Conservation (phyloP, 2,329 filamentous ascomycete genomes). For the Paecilomyces niveus region DNA sequence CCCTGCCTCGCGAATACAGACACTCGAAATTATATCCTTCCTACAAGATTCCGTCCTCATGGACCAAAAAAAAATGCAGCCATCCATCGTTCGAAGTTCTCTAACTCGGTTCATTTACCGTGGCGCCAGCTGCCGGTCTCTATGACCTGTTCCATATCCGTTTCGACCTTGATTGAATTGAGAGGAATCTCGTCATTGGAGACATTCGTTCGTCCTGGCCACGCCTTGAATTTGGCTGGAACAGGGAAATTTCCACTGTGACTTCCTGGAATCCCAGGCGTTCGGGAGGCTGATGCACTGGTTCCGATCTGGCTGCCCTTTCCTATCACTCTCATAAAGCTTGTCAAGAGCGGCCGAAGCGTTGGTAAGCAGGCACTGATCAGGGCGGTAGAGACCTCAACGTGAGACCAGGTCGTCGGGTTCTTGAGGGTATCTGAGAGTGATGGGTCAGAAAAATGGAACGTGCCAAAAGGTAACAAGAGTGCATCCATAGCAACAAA, state of each 20-base stretch:
- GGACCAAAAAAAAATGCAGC: no score
- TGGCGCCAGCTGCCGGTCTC: neutral
- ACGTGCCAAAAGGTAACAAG: no score
- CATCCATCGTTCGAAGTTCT: no score
- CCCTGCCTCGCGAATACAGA: no score
- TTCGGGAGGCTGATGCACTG: neutral
- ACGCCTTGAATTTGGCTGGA: neutral
- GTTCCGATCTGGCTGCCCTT: neutral
- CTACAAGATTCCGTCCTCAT: no score
- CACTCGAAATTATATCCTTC: no score
- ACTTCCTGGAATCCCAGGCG: neutral
- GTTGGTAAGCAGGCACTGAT: conserved; percentile 1
- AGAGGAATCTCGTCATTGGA: neutral
- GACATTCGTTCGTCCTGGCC: neutral
- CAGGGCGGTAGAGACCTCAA: neutral
- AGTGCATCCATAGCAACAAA: no score
- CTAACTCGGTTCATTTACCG: neutral
- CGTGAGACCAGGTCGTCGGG: neutral
- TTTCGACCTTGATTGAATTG: neutral
- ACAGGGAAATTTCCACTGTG: neutral
- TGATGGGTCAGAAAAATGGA: neutral
- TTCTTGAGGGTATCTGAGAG: neutral
- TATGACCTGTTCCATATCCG: neutral
- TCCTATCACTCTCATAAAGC: neutral
- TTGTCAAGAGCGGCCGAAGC: neutral